Percentiles rank a stretch among this genome's conserved stretches.
These are phyloP conservation scores for Phaseolus coccineus DNA, from an alignment of 331 rosid genomes.

Conservation along the genomic window DNA sequence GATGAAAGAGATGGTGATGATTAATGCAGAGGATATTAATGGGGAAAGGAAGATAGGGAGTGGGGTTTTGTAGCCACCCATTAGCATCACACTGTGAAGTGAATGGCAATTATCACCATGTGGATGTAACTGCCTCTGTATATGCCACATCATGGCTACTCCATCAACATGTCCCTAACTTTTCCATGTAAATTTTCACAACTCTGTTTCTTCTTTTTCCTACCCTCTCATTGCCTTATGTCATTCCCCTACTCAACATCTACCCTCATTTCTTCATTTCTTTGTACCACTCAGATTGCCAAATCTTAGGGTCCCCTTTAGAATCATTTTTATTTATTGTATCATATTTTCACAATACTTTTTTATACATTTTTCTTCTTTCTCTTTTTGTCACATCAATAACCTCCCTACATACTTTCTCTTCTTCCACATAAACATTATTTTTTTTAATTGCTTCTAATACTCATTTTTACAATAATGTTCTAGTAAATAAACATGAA, in stretches of 20 bases:
- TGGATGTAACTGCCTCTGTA: conserved; percentile 36
- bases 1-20: conserved; percentile 13
- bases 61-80: conserved; percentile 48
- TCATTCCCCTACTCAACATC: conserved; percentile 24
- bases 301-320: conserved; percentile 30
- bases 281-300: conserved; percentile 15
- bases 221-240: conserved; percentile 7
- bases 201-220: conserved; percentile 31
- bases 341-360: not conserved
- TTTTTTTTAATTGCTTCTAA: no score
- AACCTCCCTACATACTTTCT: not conserved
- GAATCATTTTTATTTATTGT: not conserved
- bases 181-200: conserved; percentile 12
- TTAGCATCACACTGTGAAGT: conserved; percentile 39
- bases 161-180: conserved; percentile 44
- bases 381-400: not conserved
- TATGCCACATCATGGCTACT: conserved; percentile 37
- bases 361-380: not conserved
- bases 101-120: conserved; percentile 48
- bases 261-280: conserved; percentile 11
- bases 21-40: conserved; percentile 32
- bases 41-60: not conserved
- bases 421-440: not conserved
- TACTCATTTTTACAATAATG: no score
- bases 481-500: no score